A percentile compares a stretch with the other conserved stretches of the same genome.
These are phyloP conservation scores for Hyaloscypha hepaticicola DNA, from an alignment of 495 filamentous ascomycete species.

Conservation along the genomic window DNA sequence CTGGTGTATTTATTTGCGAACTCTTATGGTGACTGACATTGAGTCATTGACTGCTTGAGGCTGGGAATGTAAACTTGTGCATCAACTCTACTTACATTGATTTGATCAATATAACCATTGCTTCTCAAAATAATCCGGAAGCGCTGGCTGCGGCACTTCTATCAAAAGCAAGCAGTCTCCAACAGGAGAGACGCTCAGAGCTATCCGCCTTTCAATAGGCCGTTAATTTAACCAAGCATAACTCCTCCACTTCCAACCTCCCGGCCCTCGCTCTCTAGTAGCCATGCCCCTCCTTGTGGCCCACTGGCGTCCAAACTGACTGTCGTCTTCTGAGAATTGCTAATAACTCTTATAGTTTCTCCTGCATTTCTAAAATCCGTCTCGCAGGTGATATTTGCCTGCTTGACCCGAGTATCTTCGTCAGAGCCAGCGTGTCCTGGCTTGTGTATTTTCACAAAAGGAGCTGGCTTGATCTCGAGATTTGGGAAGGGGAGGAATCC, in stretches of 20 bases:
- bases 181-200: too few species aligned
- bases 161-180: too few species aligned
- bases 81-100: too few species aligned
- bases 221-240: conserved; percentile 11
- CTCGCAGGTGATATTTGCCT: conserved; percentile 57
- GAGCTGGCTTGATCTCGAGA: conserved; percentile 69
- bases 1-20: too few species aligned
- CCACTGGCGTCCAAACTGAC: conserved; percentile 69
- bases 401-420: conserved; percentile 25
- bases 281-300: conserved; percentile 60
- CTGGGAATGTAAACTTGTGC: too few species aligned
- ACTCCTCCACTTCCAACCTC: background rate
- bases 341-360: conserved; percentile 73
- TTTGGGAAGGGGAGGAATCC: conserved; percentile 74
- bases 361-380: conserved; percentile 76
- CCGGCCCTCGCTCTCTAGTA: conserved; percentile 52
- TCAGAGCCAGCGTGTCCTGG: conserved; percentile 15
- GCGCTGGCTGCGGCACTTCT: too few species aligned
- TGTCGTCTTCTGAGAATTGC: conserved; percentile 71
- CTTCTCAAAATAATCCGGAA: too few species aligned
- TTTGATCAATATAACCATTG: too few species aligned
- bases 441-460: conserved; percentile 26
- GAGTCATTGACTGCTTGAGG: too few species aligned
- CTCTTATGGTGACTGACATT: too few species aligned
- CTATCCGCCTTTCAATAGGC: background rate